Evolutionary conservation across 768 basidiomycete genomes (phyloP).

Genomic region (Rhodotorula toruloides): DNA sequence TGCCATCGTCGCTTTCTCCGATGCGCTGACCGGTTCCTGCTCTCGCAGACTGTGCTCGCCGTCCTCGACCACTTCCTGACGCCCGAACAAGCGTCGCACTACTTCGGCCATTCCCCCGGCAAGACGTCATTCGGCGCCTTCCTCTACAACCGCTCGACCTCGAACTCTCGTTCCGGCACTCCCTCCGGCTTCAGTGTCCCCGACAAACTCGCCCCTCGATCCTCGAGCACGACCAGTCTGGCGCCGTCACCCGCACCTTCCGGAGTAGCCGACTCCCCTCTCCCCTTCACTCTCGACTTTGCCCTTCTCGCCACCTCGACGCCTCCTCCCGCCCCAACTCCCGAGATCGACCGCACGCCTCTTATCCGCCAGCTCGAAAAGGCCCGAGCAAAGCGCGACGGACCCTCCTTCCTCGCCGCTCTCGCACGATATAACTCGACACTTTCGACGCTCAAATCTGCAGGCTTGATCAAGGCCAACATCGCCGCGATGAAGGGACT

Average conservation of each 20-base stretch:
- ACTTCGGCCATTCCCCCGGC: constrained; percentile 35
- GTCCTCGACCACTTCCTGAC: constrained; percentile 39
- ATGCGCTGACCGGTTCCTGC: neutral
- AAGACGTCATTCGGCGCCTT: constrained; percentile 32
- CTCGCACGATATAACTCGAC: constrained; percentile 32
- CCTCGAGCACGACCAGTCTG: neutral
- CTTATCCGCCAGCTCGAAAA: constrained; percentile 38
- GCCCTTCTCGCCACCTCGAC: neutral
- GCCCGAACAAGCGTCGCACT: constrained; percentile 30
- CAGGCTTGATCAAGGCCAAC: constrained; percentile 29
- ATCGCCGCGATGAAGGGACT: constrained; percentile 50
- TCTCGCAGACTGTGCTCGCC: constrained; percentile 29
- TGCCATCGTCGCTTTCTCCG: neutral
- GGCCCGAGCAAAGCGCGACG: constrained; percentile 32
- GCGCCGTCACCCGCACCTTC: neutral
- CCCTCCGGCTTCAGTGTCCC: constrained; percentile 2
- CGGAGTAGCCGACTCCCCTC: neutral
- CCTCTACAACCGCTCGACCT: constrained; percentile 13
- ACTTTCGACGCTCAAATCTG: constrained; percentile 29
- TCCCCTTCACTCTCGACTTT: neutral
- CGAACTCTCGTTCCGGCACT: constrained; percentile 23
- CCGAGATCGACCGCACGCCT: neutral
- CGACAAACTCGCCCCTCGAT: neutral
- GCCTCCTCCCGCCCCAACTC: neutral
- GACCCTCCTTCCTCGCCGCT: constrained; percentile 34